Percentiles rank a stretch among this genome's conserved stretches.
Conservation (phyloP, 371 early-diverging fungal species). For the Mucor plumbeus region DNA sequence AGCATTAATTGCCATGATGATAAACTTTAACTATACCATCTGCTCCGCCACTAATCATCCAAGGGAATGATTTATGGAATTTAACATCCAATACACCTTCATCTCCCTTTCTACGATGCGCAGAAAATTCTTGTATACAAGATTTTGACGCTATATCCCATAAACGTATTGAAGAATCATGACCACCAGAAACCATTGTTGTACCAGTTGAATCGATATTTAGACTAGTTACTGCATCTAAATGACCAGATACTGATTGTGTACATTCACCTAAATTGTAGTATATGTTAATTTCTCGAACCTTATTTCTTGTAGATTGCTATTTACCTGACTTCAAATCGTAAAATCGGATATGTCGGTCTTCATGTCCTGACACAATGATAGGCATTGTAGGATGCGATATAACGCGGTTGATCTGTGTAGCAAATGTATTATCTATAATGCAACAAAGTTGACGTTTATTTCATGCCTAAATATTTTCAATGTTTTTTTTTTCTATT, state of each 20-base stretch:
- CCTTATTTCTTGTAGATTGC: too few species aligned
- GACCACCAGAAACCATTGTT: conserved; percentile 80
- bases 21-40: conserved; percentile 75
- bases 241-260: conserved; percentile 71
- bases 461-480: too few species aligned
- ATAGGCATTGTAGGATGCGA: conserved; percentile 79
- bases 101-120: conserved; percentile 77
- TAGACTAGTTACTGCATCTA: conserved; percentile 72
- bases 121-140: conserved; percentile 80
- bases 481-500: too few species aligned
- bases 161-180: conserved; percentile 81
- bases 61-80: conserved; percentile 68
- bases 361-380: conserved; percentile 81
- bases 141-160: conserved; percentile 77
- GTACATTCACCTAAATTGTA: conserved; percentile 57
- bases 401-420: conserved; percentile 81
- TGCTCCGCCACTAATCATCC: conserved; percentile 80
- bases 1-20: conserved; percentile 41
- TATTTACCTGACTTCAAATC: conserved; percentile 72
- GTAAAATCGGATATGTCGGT: conserved; percentile 77
- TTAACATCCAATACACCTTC: conserved; percentile 78
- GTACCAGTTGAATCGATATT: conserved; percentile 74
- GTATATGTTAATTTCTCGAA: not conserved
- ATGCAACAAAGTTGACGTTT: not conserved
- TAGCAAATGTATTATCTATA: conserved; percentile 65